Base-by-base conservation (phyloP, 352 stramenopile genomes). In the Phytophthora fragariae region DNA sequence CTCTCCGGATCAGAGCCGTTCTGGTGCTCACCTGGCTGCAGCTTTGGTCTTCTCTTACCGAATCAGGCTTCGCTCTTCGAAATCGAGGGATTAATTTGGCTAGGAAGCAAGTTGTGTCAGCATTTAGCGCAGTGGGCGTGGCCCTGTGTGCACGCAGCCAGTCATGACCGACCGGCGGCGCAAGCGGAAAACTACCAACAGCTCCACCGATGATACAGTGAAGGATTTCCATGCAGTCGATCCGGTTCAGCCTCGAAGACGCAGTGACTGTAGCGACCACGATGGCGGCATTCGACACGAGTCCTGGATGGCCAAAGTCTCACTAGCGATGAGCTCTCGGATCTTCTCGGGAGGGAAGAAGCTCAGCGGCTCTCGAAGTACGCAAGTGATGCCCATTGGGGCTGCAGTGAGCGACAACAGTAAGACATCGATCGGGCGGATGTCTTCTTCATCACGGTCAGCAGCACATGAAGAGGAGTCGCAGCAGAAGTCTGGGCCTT, bases 221-320 rank as follows among this genome's bases (percentile, higher is more conserved):
- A 75, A 70, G 41, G 75, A 82, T 39, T 90, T 83, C 52, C 69
- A 86, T 64, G 77, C 68, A 12, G 73, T 89, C 5, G 53, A 64
- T 39, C 53, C 41, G 29, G 29, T 17, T 14, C 62, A 58, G 53
- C 35, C 37, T 35, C 62, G 74, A 21, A 57, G 77, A 68, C 56
- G 73, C 10, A 85, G 76, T 54, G 75, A 78, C 5, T 62, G 73
- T 7, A 85, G 76, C 54, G 75, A 78, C 5, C 59, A 75, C n/a
- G 70, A 78, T 29, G 57, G 52, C 3, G 65, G 65, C 9, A 58
- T 63, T 55, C 73, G 71, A 21, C 62, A 71, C 7, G 84, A 89
- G 65, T 92, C 85, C n/a, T 91, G 85, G 85, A 90, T 92, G 85
- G 65, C 79, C 33, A 88, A 89, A 50, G 85, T 92, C 14, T 89